Evolutionary conservation across 2,329 filamentous ascomycete species (phyloP).

Genomic region (Pseudocercospora pini-densiflorae): DNA sequence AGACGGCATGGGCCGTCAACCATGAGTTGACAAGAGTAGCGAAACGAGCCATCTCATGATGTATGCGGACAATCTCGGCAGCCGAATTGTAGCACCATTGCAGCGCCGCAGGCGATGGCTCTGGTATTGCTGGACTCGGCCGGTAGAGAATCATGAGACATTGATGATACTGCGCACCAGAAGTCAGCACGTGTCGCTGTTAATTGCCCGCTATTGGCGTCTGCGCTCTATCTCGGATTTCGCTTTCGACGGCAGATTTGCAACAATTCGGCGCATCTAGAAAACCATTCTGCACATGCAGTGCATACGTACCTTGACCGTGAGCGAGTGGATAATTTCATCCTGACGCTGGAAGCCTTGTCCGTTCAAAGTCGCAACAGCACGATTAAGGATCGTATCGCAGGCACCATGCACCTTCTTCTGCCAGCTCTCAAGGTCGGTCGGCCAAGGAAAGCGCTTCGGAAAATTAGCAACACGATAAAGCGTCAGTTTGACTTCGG

Average conservation of each 20-base stretch:
- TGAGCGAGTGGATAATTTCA: constrained; percentile 2
- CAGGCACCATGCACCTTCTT: neutral
- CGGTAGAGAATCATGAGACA: constrained; percentile 8
- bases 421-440: neutral
- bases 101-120: neutral
- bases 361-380: neutral
- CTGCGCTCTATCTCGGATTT: no score
- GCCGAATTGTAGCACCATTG: neutral
- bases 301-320: neutral
- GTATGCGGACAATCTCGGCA: neutral
- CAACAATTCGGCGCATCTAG: no score
- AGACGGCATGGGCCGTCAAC: constrained; percentile 7
- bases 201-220: no score
- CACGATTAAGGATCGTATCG: neutral
- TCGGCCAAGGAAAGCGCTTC: constrained; percentile 5
- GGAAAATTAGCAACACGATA: constrained; percentile 4
- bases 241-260: no score
- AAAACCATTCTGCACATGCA: no score
- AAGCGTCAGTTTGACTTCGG: constrained; percentile 3
- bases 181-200: no score
- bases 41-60: neutral
- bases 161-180: neutral
- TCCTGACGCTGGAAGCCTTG: neutral
- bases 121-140: constrained; percentile 2
- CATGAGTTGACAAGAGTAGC: constrained; percentile 2